These are phyloP conservation scores for Notholithocarpus densiflorus DNA, from an alignment of 306 rosid species.

Conservation along the genomic window DNA sequence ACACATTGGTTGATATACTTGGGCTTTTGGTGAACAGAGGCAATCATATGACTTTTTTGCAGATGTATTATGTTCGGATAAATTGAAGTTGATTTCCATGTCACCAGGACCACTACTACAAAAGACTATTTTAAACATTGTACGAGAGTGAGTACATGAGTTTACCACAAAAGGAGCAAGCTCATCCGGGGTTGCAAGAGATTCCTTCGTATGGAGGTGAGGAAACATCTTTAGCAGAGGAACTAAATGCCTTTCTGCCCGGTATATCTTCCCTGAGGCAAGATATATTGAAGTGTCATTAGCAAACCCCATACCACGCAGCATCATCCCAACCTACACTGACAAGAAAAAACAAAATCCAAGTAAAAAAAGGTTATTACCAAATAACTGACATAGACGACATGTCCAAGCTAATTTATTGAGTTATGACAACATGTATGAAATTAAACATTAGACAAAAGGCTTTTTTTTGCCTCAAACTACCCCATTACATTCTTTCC, in stretches of 20 bases:
- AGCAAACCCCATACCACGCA: constrained; percentile 90
- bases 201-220: constrained; percentile 79
- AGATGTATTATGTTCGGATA: no score
- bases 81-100: background rate
- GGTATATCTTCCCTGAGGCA: constrained; percentile 88
- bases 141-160: background rate
- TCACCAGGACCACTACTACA: background rate
- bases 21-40: no score
- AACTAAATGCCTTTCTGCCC: constrained; percentile 67
- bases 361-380: constrained; percentile 5
- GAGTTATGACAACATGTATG: no score
- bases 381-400: background rate
- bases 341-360: constrained; percentile 31
- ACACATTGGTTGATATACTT: no score
- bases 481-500: background rate
- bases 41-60: no score
- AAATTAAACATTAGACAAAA: background rate
- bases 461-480: background rate
- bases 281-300: constrained; percentile 77
- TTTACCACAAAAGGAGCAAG: constrained; percentile 81
- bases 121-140: background rate
- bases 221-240: constrained; percentile 83
- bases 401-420: background rate
- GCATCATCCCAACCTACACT: constrained; percentile 86
- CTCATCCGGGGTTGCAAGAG: constrained; percentile 80